Evolutionary conservation across 2,329 filamentous ascomycete species (phyloP).

Genomic region (Teratosphaeria viscida): DNA sequence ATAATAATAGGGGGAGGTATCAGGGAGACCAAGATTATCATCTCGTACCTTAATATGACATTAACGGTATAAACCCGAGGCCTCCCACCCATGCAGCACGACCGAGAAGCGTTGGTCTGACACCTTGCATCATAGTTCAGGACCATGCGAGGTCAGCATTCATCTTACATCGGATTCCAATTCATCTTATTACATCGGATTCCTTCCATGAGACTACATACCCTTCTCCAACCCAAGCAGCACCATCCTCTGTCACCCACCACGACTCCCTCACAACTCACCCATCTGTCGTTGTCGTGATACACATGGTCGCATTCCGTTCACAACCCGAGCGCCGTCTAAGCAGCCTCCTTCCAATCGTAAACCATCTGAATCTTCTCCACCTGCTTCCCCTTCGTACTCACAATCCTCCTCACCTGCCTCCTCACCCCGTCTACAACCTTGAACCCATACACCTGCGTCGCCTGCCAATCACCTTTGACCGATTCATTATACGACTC

Average conservation of each 20-base stretch:
- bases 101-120: too few species aligned
- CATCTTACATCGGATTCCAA: too few species aligned
- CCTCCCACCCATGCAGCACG: too few species aligned
- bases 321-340: neutral
- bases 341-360: conserved; percentile 22
- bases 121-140: too few species aligned
- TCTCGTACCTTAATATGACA: too few species aligned
- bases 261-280: neutral
- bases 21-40: too few species aligned
- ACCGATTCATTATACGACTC: conserved; percentile 42
- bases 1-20: too few species aligned
- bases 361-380: conserved; percentile 34
- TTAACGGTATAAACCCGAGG: too few species aligned
- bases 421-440: conserved; percentile 31
- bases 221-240: neutral
- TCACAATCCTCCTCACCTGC: conserved; percentile 27
- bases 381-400: conserved; percentile 30
- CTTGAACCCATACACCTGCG: conserved; percentile 43
- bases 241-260: neutral
- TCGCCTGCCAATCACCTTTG: conserved; percentile 43
- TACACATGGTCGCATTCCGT: neutral
- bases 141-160: too few species aligned
- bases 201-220: too few species aligned
- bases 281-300: neutral
- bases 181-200: too few species aligned